Evolutionary conservation across 148 eudicot species (phyloP), one percentile per base, ranked within the genome.

Genomic region (Amaranthus cruentus): DNA sequence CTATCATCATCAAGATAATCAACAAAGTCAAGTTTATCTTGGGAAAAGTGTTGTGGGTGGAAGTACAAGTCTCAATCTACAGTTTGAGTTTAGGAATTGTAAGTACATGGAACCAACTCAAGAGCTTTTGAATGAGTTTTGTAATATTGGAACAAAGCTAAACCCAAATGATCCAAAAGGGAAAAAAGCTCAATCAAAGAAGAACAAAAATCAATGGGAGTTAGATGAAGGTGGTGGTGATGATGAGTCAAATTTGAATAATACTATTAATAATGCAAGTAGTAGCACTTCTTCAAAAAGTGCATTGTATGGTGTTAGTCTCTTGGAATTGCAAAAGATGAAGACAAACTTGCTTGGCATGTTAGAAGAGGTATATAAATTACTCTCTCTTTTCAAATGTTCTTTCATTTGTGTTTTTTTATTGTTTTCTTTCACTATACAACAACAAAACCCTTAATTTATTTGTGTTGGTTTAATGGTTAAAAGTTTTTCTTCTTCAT

Each of bases 81-180:
- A 73, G 1, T 81, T 82, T 75, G 82, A 83, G 71, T 62, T 72
- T 47, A 84, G 86, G 70, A 84, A 59, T 60, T 92, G 96, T 43
- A 96, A 82, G 88, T 96, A 90, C 81, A 80, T 96, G 85, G 77
- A 69, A 12, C 91, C 94, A 8, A 84, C 87, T 38, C 94, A 96
- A 57, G 92, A 92, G 77, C 88, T 92, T n/a, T 72, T 96, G 28
- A 86, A 78, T 77, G 99, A 96, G 83, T 92, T 89, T 50, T 96
- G 99, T 64, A 82, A 77, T 62, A 86, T 89, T 68, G 97, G 84
- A 58, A 83, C 79, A n/a, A 79, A 83, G 75, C 79, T 79, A 80
- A 73, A 47, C 56, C 46, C n/a, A 18, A 67, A 74, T 51, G 84
- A 71, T 13, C 53, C 77, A 60, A 72, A 70, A 80, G 81, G 80